Evolutionary conservation across 352 stramenopile species (phyloP), one percentile per base, ranked within the genome.

Genomic region (Phytopythium montanum): DNA sequence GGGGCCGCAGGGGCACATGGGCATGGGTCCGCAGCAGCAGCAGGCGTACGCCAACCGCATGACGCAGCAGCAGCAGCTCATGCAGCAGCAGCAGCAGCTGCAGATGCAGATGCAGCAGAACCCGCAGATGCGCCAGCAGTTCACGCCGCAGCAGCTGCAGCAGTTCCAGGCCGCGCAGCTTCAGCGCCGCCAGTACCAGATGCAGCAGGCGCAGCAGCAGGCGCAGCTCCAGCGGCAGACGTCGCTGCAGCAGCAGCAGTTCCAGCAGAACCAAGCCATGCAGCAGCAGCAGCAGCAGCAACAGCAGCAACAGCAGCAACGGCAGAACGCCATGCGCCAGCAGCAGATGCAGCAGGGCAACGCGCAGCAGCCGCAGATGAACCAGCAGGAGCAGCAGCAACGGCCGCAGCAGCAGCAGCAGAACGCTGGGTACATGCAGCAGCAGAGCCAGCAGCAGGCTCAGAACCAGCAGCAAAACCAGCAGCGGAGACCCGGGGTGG

Each of bases 101-200:
- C 83, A 92, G 48, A 88, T 89, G 74, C 80, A 90, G 61, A 91
- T 91, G 80, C 81, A 81, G 49, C 70, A 89, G 54, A 92, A 93
- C 56, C 80, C 81, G 10, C 81, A 92, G 56, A 87, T 90, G 72
- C 78, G 80, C 2, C 83, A 92, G 62, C 81, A 92, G 62, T 81
- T 92, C 23, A 90, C 82, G 5, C 82, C 79, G 10, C 81, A 95
- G 65, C 84, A 94, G 45, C 63, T 92, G 62, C 82, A 92, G 65
- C 85, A 92, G 61, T 87, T 86, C 34, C 81, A 91, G 61, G 77
- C 83, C 59, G 74, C 72, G 44, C 79, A 88, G 65, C 53, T 91
- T 46, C 85, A 92, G 61, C 79, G 79, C 45, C 80, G 87, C 51
- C 80, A 87, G 50, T 76, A 87, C 62, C 79, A 88, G 65, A 70